Evolutionary conservation across 306 rosid genomes (phyloP).

Genomic region (Neltuma alba): DNA sequence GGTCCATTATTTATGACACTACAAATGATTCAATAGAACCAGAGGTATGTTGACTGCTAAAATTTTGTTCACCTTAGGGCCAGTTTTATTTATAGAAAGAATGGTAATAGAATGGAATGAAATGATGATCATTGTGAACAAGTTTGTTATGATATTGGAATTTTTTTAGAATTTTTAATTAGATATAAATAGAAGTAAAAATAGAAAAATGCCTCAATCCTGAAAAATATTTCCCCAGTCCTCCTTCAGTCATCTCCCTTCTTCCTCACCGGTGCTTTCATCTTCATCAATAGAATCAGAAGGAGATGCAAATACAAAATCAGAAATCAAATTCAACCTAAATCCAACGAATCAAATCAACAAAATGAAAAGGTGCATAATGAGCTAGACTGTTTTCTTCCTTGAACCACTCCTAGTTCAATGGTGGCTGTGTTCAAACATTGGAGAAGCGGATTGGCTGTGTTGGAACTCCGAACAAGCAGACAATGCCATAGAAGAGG

Average conservation of each 20-base stretch:
- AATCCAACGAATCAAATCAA: neutral
- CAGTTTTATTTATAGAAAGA: neutral
- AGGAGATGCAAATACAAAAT: neutral
- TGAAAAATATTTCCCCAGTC: neutral
- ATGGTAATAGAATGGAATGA: neutral
- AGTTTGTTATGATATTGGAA: neutral
- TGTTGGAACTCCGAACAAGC: neutral
- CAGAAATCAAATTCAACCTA: neutral
- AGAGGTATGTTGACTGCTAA: constrained; percentile 65
- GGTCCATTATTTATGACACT: constrained; percentile 84
- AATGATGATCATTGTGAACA: neutral
- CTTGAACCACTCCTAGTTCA: neutral
- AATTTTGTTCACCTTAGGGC: neutral
- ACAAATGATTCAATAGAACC: constrained; percentile 80
- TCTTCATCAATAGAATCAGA: neutral
- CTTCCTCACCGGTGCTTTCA: neutral
- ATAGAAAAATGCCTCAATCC: neutral
- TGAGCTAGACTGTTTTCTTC: neutral
- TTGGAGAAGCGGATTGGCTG: neutral
- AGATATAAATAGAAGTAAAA: neutral
- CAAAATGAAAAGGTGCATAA: neutral
- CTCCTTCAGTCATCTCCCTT: neutral
- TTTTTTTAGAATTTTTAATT: neutral
- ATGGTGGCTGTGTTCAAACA: neutral
- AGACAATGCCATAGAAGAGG: neutral